Percentiles rank a stretch among this genome's conserved stretches.
These are phyloP conservation scores for Microbotryum silenes-acaulis DNA, from an alignment of 1,284 basidiomycete genomes.

Conservation along the genomic window DNA sequence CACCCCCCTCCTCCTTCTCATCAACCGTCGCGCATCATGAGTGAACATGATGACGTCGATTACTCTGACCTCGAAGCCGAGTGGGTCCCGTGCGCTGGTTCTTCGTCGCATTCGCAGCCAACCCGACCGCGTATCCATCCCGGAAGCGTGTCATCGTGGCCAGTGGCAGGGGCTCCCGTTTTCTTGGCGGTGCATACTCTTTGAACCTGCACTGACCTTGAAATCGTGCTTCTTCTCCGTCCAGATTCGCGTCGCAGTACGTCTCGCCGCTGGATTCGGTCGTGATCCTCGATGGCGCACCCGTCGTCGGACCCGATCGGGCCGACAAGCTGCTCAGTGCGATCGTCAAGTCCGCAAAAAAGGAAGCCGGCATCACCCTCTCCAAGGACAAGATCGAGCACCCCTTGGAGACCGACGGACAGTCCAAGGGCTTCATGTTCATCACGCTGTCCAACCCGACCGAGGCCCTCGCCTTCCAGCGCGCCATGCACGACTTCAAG, in stretches of 20 bases:
- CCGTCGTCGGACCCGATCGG: conserved; percentile 39
- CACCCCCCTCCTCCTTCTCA: too few species aligned
- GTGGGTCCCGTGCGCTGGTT: conserved; percentile 46
- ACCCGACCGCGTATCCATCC: neutral
- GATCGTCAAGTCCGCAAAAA: conserved; percentile 41
- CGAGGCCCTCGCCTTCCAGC: conserved; percentile 73
- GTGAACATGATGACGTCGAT: conserved; percentile 66
- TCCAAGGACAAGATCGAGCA: conserved; percentile 40
- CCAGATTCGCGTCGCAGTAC: conserved; percentile 38
- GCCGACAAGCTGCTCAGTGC: conserved; percentile 42
- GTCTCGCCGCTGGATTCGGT: conserved; percentile 43
- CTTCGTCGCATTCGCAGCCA: neutral
- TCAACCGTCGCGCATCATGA: neutral
- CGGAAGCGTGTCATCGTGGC: neutral
- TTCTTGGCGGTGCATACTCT: too few species aligned
- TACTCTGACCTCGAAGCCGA: conserved; percentile 90
- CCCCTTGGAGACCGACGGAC: conserved; percentile 39
- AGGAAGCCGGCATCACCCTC: conserved; percentile 40
- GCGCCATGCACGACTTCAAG: conserved; percentile 71
- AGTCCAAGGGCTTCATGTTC: conserved; percentile 64
- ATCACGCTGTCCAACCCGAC: conserved; percentile 75
- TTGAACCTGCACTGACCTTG: neutral
- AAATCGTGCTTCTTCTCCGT: neutral
- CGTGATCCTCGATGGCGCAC: conserved; percentile 44
- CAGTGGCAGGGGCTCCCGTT: neutral